These are phyloP conservation scores for Dittrichia graveolens DNA, from an alignment of 129 eudicot genomes.

Conservation along the genomic window DNA sequence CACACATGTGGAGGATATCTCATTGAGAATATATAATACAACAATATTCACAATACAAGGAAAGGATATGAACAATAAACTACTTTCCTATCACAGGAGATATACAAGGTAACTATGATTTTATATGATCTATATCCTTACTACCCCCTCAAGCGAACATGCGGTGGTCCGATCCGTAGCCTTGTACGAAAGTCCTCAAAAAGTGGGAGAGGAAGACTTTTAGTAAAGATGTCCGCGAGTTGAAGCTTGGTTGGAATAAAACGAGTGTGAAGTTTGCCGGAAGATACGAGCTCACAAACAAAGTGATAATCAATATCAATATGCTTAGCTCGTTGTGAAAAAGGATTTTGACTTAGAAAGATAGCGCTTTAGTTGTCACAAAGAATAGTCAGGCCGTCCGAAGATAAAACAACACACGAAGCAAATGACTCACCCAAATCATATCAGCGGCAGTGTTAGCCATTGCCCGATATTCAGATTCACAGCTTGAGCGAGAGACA, in stretches of 20 bases:
- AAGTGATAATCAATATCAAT: background rate
- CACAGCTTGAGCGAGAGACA: too few species aligned
- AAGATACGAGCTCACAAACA: background rate
- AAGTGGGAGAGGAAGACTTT: background rate
- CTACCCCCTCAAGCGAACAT: background rate
- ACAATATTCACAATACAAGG: too few species aligned
- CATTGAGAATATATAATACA: too few species aligned
- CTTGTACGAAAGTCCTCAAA: background rate
- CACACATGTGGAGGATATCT: too few species aligned
- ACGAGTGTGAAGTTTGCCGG: background rate
- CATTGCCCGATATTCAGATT: too few species aligned
- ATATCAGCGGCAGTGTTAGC: too few species aligned
- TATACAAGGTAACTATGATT: too few species aligned
- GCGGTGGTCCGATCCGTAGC: too few species aligned
- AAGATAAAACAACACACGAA: background rate
- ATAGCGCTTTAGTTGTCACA: background rate
- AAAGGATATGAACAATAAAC: too few species aligned
- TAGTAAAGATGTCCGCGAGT: background rate
- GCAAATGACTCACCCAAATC: too few species aligned
- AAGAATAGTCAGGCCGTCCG: background rate
- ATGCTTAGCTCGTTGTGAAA: background rate
- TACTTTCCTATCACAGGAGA: too few species aligned
- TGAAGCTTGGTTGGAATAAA: background rate
- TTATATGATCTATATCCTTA: too few species aligned
- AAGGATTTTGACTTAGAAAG: background rate